Percentiles rank a stretch among this genome's conserved stretches.
Conservation (phyloP, 176 grass and related monocot species). For the Aegilops umbellulata region DNA sequence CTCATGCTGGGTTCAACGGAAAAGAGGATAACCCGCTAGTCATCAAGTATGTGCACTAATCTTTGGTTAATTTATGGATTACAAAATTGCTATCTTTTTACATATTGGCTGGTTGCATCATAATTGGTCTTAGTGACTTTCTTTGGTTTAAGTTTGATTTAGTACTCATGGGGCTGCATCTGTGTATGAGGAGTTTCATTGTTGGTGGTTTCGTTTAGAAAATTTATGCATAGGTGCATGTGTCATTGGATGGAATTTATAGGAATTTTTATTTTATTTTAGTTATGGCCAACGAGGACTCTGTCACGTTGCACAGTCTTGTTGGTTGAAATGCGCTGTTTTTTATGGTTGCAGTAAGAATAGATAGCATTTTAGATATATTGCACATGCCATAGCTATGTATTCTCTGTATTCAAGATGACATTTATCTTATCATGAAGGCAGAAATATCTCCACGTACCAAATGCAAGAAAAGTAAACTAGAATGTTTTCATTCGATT, state of each 20-base stretch:
- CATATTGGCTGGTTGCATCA: not conserved
- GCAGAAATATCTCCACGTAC: not conserved
- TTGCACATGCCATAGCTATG: not conserved
- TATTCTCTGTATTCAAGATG: not conserved
- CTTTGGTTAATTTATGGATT: not conserved
- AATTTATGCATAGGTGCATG: not conserved
- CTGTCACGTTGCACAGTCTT: not conserved
- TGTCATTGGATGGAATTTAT: not conserved
- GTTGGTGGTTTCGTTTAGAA: not conserved
- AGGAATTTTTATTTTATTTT: slow-evolving; percentile 2
- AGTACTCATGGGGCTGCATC: not conserved
- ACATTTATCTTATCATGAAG: not conserved
- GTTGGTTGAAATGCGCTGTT: not conserved
- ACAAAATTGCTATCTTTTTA: not conserved
- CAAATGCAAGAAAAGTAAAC: not conserved
- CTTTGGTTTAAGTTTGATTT: not conserved
- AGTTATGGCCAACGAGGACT: not conserved
- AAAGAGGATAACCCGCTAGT: slow-evolving; percentile 22
- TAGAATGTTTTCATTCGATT: not conserved
- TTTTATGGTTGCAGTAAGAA: not conserved
- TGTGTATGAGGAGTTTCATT: not conserved
- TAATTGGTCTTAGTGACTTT: not conserved
- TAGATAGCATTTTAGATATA: not conserved
- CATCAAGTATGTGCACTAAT: slow-evolving; percentile 51
- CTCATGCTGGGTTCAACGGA: slow-evolving; percentile 69